Base-by-base conservation (phyloP, 2,329 filamentous ascomycete species). In the Metarhizium anisopliae region DNA sequence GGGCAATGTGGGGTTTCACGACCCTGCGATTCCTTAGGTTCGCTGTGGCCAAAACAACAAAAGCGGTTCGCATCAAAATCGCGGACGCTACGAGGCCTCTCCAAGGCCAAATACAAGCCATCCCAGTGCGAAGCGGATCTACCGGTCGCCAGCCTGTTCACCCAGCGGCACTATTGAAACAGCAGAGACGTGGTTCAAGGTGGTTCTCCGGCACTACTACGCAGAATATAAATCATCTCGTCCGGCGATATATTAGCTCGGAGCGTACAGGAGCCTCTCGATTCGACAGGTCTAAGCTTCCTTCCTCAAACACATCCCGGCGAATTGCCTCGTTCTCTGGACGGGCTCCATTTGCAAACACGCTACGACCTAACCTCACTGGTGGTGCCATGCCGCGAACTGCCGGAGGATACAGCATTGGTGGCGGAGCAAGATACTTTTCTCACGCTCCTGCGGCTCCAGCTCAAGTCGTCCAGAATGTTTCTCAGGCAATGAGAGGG, bases 381-480 rank as follows among this genome's bases (percentile, higher is more conserved):
- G 93, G 91, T 51, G 92, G 93, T 47, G 85, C 90, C 29, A 75
- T 96, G 49, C 86, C 89, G 38, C 84, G 93, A 56, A 90, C 89
- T 43, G 89, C 92, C 7, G 91, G 93, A 61, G 94, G 94, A n/a
- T 99, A 99, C 68, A 79, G 79, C 60, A 74, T 89, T 43, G 73
- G 80, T 55, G 89, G 89, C 35, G 84, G 88, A 61, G 89, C 85
- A 29, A 82, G 93, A 61, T 93, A 93, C 75, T 97, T 97, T 74
- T 95, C 90, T 1, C 92, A 96, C 72, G 83, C 85, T 1, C 90
- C 93, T 1, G 87, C 89, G 10, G 83, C 86, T 7, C 91, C 90
- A 43, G 90, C 92, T 1, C 90, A 97, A 69, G 90, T 97, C 50
- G 83, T 97, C 53, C 88, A 94, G 70, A 96, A 96, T 71, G 93